phyloP scores from a whole-genome alignment of 257 asterid species.

The Parsonsia alboflavescens region DNA sequence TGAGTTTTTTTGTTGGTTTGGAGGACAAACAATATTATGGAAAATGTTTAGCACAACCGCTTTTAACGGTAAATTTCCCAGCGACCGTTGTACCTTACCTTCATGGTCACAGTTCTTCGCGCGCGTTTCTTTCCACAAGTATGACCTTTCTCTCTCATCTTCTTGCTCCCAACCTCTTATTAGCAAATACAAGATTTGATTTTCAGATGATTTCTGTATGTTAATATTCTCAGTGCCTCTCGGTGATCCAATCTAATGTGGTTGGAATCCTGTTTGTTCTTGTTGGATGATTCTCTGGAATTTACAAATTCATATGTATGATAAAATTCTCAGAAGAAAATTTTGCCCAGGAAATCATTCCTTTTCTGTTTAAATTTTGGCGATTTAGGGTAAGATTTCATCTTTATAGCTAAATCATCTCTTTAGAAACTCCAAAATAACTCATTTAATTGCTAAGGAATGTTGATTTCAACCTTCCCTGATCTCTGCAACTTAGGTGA shows the following conservation, averaged over 20 bases:
- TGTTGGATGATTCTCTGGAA: neutral
- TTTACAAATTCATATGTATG: neutral
- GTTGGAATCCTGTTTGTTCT: neutral
- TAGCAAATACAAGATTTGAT: neutral
- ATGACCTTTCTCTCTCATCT: neutral
- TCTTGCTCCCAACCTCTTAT: conserved; percentile 3
- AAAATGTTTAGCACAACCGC: conserved; percentile 11
- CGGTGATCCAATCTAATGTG: neutral
- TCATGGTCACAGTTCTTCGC: conserved; percentile 5
- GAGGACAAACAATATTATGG: no score
- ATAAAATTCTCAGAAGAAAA: neutral
- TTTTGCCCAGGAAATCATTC: neutral
- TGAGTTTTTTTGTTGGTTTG: no score
- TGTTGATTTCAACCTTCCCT: neutral
- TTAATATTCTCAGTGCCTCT: neutral
- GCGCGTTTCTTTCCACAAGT: conserved; percentile 11
- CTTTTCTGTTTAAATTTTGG: neutral
- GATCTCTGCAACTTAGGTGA: neutral
- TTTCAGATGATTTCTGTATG: conserved; percentile 8
- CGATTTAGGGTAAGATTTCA: neutral
- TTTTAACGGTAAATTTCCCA: conserved; percentile 7
- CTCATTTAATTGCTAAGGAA: neutral
- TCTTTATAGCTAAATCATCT: neutral
- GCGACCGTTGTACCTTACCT: conserved; percentile 1
- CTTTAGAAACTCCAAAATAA: neutral